phyloP scores from a whole-genome alignment of 257 asterid species.

The Primulina eburnea region DNA sequence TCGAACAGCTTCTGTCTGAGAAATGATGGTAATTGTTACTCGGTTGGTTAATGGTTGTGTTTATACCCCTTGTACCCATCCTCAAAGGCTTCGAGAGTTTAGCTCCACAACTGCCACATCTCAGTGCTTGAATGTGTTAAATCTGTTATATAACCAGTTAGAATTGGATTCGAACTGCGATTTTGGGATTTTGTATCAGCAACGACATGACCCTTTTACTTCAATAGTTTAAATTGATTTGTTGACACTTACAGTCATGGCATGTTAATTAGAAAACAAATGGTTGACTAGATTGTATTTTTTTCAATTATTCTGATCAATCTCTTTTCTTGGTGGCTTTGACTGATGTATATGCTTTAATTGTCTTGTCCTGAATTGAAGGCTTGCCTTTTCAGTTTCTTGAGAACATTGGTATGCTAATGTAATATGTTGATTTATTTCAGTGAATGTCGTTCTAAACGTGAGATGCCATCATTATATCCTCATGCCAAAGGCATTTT shows the following conservation, averaged over 20 bases:
- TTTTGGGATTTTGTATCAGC: too few species aligned
- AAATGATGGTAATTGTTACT: background rate
- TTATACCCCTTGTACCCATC: background rate
- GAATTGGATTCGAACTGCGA: background rate
- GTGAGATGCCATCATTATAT: slow-evolving; percentile 49
- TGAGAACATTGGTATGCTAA: slow-evolving; percentile 5
- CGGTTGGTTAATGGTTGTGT: background rate
- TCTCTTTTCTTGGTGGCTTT: background rate
- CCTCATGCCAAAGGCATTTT: slow-evolving; percentile 60
- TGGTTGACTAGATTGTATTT: background rate
- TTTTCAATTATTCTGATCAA: background rate
- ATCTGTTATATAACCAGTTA: background rate
- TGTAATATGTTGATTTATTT: slow-evolving; percentile 6
- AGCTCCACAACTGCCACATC: background rate
- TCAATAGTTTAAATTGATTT: background rate
- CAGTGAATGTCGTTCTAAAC: slow-evolving; percentile 71
- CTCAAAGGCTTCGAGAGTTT: background rate
- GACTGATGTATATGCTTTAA: background rate
- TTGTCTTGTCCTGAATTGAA: background rate
- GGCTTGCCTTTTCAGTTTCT: slow-evolving; percentile 20
- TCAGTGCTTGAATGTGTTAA: slow-evolving; percentile 3
- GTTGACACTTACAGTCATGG: background rate
- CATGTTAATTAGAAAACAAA: background rate
- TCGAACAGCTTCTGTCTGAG: background rate
- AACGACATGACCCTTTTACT: background rate